A percentile compares a stretch with the other conserved stretches of the same genome.
phyloP scores from a whole-genome alignment of 192 early-diverging fungal genomes.

The Coemansia sp. region DNA sequence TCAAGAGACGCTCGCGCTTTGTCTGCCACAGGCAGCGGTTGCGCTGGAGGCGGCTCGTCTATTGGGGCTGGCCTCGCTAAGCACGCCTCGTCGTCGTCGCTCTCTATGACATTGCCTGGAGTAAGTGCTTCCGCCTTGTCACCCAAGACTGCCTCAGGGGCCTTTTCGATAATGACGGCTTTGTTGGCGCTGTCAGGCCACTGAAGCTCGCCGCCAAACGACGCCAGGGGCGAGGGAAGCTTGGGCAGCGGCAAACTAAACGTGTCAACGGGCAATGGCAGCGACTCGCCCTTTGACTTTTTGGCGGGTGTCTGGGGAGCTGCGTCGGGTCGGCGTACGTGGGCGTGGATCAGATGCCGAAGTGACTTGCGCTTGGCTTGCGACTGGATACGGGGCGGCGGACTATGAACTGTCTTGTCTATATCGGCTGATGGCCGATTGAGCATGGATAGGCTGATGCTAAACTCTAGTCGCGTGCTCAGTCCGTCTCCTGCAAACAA shows the following conservation, averaged over 20 bases:
- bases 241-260: slow-evolving; percentile 12
- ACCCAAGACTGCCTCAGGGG: background rate
- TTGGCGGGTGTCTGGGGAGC: background rate
- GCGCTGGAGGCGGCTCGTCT: background rate
- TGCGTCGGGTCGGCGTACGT: background rate
- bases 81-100: background rate
- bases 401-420: background rate
- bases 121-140: background rate
- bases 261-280: background rate
- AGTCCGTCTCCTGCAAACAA: slow-evolving; percentile 9
- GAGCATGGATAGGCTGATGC: slow-evolving; percentile 22
- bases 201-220: slow-evolving; percentile 3
- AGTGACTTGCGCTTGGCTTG: slow-evolving; percentile 7
- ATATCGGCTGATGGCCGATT: background rate
- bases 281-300: background rate
- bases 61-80: background rate
- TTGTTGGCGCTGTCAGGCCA: background rate
- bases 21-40: background rate
- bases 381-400: background rate
- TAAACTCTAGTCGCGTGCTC: slow-evolving; percentile 18
- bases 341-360: background rate
- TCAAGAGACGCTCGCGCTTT: background rate
- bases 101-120: background rate
- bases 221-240: slow-evolving; percentile 25
- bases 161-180: background rate